Percentiles rank a stretch among this genome's conserved stretches.
Evolutionary conservation across 179 eudicot genomes (phyloP).

Genomic region (Vitellaria paradoxa): DNA sequence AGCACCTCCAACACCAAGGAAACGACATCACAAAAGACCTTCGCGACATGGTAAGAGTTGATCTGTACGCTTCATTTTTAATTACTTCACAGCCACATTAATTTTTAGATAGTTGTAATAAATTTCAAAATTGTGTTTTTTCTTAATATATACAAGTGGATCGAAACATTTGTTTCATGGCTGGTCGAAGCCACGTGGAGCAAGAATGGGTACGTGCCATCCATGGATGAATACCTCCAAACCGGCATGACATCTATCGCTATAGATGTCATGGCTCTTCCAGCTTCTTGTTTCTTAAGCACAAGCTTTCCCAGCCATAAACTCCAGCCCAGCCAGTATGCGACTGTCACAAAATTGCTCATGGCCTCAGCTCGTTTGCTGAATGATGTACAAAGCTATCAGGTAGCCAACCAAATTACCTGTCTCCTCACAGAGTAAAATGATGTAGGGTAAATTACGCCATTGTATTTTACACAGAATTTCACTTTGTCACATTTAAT

Average conservation of each 20-base stretch:
- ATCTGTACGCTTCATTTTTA: not conserved
- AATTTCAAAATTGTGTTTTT: not conserved
- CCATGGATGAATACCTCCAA: constrained; percentile 33
- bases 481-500: too few species aligned
- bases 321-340: constrained; percentile 13
- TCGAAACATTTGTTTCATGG: constrained; percentile 35
- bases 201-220: constrained; percentile 26
- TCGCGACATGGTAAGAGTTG: constrained; percentile 27
- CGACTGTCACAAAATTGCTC: constrained; percentile 28
- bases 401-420: constrained; percentile 19
- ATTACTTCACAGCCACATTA: too few species aligned
- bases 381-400: constrained; percentile 44
- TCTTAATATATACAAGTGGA: constrained; percentile 27
- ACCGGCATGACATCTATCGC: constrained; percentile 39
- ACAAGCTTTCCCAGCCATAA: constrained; percentile 1
- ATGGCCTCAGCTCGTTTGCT: constrained; percentile 35
- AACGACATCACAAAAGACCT: constrained; percentile 18
- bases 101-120: too few species aligned
- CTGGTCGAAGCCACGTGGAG: constrained; percentile 44
- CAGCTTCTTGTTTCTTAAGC: constrained; percentile 20
- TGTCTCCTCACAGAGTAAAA: not conserved
- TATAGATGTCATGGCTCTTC: constrained; percentile 26
- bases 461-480: too few species aligned
- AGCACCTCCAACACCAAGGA: constrained; percentile 19
- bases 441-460: too few species aligned